phyloP scores from a whole-genome alignment of 257 asterid species.

The Fraxinus americana region DNA sequence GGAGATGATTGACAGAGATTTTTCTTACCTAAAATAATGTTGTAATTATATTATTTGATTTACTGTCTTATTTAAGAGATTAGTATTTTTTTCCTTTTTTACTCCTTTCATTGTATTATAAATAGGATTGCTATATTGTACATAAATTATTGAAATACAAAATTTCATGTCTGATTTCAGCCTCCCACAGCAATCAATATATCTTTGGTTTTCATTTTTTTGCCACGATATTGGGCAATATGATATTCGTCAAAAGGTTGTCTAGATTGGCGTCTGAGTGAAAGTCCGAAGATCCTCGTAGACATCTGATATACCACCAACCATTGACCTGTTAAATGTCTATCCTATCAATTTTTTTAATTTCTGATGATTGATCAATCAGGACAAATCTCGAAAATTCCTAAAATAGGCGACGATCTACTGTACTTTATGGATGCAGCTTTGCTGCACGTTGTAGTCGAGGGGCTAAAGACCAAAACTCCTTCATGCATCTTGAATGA shows the following conservation, averaged over 20 bases:
- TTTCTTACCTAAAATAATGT: too few species aligned
- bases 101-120: too few species aligned
- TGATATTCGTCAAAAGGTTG: slow-evolving; percentile 67
- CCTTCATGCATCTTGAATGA: slow-evolving; percentile 90
- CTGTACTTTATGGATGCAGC: slow-evolving; percentile 67
- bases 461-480: slow-evolving; percentile 65
- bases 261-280: slow-evolving; percentile 71
- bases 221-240: slow-evolving; percentile 22
- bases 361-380: slow-evolving; percentile 52
- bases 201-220: too few species aligned
- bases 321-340: slow-evolving; percentile 54
- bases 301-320: slow-evolving; percentile 75
- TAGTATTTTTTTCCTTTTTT: too few species aligned
- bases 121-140: too few species aligned
- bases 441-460: slow-evolving; percentile 74
- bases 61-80: too few species aligned
- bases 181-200: slow-evolving; percentile 73
- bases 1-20: too few species aligned
- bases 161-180: too few species aligned
- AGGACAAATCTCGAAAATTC: slow-evolving; percentile 62
- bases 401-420: slow-evolving; percentile 60
- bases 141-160: too few species aligned
- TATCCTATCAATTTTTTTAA: slow-evolving; percentile 60
- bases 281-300: slow-evolving; percentile 95
- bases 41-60: too few species aligned